Conservation (phyloP, 2,329 filamentous ascomycete genomes). For the Endothia cerciana region DNA sequence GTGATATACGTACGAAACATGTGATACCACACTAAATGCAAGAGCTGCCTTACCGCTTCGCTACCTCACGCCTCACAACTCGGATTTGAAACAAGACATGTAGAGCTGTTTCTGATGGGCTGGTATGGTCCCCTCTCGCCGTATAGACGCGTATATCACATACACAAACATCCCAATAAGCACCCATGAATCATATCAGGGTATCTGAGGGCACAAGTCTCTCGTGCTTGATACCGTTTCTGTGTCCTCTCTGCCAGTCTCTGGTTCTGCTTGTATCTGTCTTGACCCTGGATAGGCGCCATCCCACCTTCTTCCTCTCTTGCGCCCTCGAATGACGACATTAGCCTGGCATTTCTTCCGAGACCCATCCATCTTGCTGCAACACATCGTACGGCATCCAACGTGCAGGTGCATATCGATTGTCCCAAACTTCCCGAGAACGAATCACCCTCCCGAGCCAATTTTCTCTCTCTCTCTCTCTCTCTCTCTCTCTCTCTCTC, state of each 20-base stretch:
- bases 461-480: neutral
- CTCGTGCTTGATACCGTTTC: neutral
- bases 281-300: conserved; percentile 1
- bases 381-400: neutral
- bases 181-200: neutral
- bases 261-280: conserved; percentile 1
- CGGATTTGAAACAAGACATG: neutral
- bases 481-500: neutral
- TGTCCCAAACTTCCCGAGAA: neutral
- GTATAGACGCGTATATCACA: neutral
- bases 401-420: neutral
- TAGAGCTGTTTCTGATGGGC: neutral
- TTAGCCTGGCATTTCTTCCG: conserved; percentile 11
- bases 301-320: conserved; percentile 5
- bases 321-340: neutral
- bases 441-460: neutral
- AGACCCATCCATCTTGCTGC: conserved; percentile 2
- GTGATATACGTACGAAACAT: neutral
- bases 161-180: neutral
- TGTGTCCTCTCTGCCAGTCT: neutral
- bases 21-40: neutral
- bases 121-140: too few species aligned
- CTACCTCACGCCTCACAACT: neutral
- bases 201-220: neutral
- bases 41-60: neutral